Conservation (phyloP, 2,329 filamentous ascomycete genomes). For the Ceratocystiopsis minuta region DNA sequence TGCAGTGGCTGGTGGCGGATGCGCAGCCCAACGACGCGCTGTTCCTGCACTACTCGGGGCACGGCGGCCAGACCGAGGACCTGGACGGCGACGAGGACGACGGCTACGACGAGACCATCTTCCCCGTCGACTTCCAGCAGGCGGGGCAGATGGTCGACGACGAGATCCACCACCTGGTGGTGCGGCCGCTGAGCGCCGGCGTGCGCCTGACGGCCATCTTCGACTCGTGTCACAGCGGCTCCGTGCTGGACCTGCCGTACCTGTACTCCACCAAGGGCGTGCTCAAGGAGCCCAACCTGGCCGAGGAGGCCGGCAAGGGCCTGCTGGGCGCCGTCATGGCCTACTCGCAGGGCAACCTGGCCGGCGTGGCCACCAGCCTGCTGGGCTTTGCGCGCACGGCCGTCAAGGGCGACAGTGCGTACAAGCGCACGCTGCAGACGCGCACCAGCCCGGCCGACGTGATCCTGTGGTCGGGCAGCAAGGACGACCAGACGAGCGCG, state of each 20-base stretch:
- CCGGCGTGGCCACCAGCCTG: constrained; percentile 63
- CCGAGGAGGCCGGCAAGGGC: constrained; percentile 48
- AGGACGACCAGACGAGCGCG: constrained; percentile 88
- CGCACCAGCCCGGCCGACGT: constrained; percentile 94
- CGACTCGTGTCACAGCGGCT: constrained; percentile 50
- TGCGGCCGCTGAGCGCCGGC: constrained; percentile 34
- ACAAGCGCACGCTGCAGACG: constrained; percentile 63
- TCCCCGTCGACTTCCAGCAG: constrained; percentile 53
- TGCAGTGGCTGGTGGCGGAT: constrained; percentile 57
- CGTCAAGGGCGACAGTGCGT: constrained; percentile 75
- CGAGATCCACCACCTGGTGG: constrained; percentile 63
- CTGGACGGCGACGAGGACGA: constrained; percentile 60
- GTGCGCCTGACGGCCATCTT: constrained; percentile 45
- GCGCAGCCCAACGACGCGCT: constrained; percentile 58
- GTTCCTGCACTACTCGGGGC: constrained; percentile 63
- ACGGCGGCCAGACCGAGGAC: constrained; percentile 60
- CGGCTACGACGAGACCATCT: constrained; percentile 62
- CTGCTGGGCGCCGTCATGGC: constrained; percentile 41
- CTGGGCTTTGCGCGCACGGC: constrained; percentile 38
- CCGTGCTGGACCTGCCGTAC: constrained; percentile 47
- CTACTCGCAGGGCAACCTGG: constrained; percentile 54
- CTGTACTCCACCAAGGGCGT: constrained; percentile 52
- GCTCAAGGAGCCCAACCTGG: constrained; percentile 49
- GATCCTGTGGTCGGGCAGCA: constrained; percentile 94
- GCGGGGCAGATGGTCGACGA: constrained; percentile 70